A percentile compares a stretch with the other conserved stretches of the same genome.
Evolutionary conservation across 2,329 filamentous ascomycete genomes (phyloP).

Genomic region (Scedosporium minutisporum): DNA sequence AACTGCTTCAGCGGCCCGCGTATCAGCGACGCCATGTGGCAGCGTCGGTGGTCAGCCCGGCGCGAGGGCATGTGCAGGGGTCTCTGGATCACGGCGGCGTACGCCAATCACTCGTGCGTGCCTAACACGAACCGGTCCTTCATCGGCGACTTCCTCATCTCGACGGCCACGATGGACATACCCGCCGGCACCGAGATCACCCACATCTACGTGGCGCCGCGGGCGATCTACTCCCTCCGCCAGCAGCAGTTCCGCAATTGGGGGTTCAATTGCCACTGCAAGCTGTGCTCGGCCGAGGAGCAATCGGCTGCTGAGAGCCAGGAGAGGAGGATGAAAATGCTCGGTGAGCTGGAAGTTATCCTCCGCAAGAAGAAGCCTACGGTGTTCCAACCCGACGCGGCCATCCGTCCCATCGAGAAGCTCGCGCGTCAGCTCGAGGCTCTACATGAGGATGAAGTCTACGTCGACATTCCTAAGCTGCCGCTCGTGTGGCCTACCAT

Average conservation of each 20-base stretch:
- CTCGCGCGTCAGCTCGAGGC: slow-evolving; percentile 21
- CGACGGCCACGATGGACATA: slow-evolving; percentile 27
- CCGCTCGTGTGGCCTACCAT: slow-evolving; percentile 25
- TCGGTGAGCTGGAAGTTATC: slow-evolving; percentile 13
- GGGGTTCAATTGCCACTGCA: slow-evolving; percentile 30
- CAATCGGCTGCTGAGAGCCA: slow-evolving; percentile 10
- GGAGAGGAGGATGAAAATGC: slow-evolving; percentile 14
- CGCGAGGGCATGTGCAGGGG: slow-evolving; percentile 15
- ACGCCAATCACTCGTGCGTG: slow-evolving; percentile 32
- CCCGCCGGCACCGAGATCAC: slow-evolving; percentile 26
- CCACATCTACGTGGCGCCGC: slow-evolving; percentile 26
- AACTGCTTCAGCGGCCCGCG: slow-evolving; percentile 27
- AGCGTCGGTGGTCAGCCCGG: background rate
- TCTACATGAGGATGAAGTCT: slow-evolving; percentile 21
- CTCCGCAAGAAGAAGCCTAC: slow-evolving; percentile 14
- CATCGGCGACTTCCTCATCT: slow-evolving; percentile 33
- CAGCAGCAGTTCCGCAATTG: slow-evolving; percentile 21
- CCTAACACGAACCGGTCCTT: slow-evolving; percentile 27
- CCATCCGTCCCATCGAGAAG: slow-evolving; percentile 21
- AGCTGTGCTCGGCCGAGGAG: slow-evolving; percentile 24
- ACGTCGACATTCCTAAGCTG: slow-evolving; percentile 19
- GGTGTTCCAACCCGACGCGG: slow-evolving; percentile 18
- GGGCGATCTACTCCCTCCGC: slow-evolving; percentile 17
- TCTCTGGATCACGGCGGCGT: slow-evolving; percentile 27
- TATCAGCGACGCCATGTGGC: slow-evolving; percentile 11